A percentile compares a stretch with the other conserved stretches of the same genome.
Conservation (phyloP, 106 monocot genomes). For the Dendrobium nobile region DNA sequence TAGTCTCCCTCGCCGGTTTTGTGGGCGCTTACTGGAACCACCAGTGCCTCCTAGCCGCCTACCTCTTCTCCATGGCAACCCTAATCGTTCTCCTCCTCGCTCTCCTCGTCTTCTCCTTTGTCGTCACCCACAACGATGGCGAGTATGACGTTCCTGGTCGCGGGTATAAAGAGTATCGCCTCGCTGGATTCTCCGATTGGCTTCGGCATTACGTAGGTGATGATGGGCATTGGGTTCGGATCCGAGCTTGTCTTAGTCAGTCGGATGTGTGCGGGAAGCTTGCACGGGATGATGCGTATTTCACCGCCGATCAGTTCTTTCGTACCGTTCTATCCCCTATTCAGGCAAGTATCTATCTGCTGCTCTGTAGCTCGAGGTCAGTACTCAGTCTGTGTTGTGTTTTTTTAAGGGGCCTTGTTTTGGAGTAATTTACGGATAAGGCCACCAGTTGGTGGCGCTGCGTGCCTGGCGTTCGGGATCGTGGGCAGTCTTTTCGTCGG, state of each 20-base stretch:
- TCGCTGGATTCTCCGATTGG: constrained; percentile 72
- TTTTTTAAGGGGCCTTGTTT: not conserved
- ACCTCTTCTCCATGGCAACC: constrained; percentile 80
- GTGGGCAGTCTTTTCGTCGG: not conserved
- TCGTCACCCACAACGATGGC: constrained; percentile 58
- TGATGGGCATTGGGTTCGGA: constrained; percentile 40
- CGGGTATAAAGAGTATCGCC: constrained; percentile 61
- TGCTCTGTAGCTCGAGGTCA: not conserved
- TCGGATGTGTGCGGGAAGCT: constrained; percentile 56
- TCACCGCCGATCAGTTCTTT: constrained; percentile 47
- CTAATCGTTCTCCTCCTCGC: constrained; percentile 65
- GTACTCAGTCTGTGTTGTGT: not conserved
- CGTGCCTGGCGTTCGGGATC: too few species aligned
- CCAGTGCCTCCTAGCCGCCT: constrained; percentile 58
- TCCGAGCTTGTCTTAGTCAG: constrained; percentile 42
- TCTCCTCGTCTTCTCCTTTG: constrained; percentile 78
- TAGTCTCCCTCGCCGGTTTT: constrained; percentile 90
- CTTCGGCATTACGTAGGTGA: constrained; percentile 42
- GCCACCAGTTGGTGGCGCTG: not conserved
- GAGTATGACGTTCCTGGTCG: constrained; percentile 43
- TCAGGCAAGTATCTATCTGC: constrained; percentile 36
- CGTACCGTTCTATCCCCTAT: constrained; percentile 54
- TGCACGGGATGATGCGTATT: constrained; percentile 18
- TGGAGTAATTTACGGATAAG: constrained; percentile 1
- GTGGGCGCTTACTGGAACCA: constrained; percentile 82